These are phyloP conservation scores for Albizia julibrissin DNA, from an alignment of 306 rosid genomes.

Conservation along the genomic window DNA sequence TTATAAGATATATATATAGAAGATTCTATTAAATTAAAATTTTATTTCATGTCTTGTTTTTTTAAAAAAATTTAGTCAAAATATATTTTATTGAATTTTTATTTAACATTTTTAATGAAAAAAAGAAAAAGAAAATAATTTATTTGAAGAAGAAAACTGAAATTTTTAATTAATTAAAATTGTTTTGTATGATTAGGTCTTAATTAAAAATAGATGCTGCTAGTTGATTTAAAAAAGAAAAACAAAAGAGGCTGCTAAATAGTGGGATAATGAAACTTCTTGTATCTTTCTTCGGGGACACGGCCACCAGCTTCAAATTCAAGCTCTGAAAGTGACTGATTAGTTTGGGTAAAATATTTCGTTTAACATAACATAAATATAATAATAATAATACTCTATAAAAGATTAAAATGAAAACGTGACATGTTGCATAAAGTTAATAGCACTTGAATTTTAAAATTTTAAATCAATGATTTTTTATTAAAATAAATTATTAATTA, in stretches of 20 bases:
- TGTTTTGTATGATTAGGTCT: neutral
- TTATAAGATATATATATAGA: neutral
- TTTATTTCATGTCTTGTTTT: neutral
- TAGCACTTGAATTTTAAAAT: no score
- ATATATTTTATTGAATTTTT: neutral
- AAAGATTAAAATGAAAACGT: neutral
- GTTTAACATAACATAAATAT: neutral
- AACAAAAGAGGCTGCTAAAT: neutral
- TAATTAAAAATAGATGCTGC: neutral
- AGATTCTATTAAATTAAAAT: neutral
- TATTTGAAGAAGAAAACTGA: neutral
- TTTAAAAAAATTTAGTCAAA: neutral
- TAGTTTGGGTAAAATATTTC: neutral
- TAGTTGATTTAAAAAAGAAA: neutral
- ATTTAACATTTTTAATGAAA: neutral
- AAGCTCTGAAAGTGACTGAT: neutral
- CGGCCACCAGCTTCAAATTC: neutral
- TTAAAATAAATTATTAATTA: no score
- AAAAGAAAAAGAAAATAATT: neutral
- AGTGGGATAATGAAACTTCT: neutral
- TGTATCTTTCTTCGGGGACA: neutral
- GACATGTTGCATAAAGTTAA: neutral
- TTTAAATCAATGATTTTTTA: fast-evolving
- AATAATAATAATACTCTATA: neutral
- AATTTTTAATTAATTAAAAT: neutral